Conservation (phyloP, 805 yeast genomes). For the Teunomyces funiuensis region DNA sequence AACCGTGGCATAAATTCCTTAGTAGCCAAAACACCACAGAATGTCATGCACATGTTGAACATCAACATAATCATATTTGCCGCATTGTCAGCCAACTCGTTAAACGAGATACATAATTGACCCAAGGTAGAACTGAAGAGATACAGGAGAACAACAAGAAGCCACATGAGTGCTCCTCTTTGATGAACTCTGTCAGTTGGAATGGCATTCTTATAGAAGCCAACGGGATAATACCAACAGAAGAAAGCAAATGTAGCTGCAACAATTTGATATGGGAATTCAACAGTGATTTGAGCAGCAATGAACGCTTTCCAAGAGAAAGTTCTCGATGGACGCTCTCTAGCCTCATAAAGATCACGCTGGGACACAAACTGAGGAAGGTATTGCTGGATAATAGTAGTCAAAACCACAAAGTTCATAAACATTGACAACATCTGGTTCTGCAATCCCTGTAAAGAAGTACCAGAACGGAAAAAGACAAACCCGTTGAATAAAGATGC, state of each 20-base stretch:
- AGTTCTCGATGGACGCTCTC: constrained; percentile 74
- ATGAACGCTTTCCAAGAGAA: constrained; percentile 67
- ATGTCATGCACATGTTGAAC: constrained; percentile 26
- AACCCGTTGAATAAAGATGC: constrained; percentile 17
- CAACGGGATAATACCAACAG: constrained; percentile 23
- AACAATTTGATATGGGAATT: constrained; percentile 61
- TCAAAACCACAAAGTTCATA: constrained; percentile 59
- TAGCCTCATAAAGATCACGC: constrained; percentile 65
- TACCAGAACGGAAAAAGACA: constrained; percentile 14
- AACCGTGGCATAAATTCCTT: constrained; percentile 20
- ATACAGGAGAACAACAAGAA: constrained; percentile 18
- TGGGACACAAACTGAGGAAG: constrained; percentile 56
- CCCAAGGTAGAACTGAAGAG: constrained; percentile 23
- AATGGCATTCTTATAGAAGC: constrained; percentile 23
- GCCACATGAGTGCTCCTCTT: constrained; percentile 42
- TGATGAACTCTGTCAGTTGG: constrained; percentile 15
- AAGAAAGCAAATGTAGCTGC: constrained; percentile 39
- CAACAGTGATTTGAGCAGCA: constrained; percentile 61
- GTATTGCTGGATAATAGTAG: constrained; percentile 60
- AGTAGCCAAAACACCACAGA: constrained; percentile 28
- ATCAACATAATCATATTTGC: constrained; percentile 24
- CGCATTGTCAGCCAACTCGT: constrained; percentile 23
- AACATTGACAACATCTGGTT: constrained; percentile 73
- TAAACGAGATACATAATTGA: constrained; percentile 22
- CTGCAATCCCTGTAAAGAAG: constrained; percentile 35